These are phyloP conservation scores for Calonectria fujianensis DNA, from an alignment of 2,329 filamentous ascomycete genomes.

Conservation along the genomic window DNA sequence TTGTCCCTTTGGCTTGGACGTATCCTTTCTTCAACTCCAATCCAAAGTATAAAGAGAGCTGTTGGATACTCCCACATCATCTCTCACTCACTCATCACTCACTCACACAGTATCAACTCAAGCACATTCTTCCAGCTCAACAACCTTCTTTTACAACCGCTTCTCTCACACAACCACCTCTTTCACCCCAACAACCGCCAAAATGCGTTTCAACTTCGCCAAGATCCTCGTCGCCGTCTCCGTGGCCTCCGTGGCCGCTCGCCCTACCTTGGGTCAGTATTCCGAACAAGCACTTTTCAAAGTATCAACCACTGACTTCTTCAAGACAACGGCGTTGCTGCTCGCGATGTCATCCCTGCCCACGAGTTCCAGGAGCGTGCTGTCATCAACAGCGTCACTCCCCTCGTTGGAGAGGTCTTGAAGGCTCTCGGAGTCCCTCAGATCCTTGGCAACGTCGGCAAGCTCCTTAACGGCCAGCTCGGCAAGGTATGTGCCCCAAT, in stretches of 20 bases:
- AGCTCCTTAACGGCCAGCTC: neutral
- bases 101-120: neutral
- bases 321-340: neutral
- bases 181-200: neutral
- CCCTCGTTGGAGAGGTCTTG: neutral
- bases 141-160: neutral
- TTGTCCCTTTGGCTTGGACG: neutral
- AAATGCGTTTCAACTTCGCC: conserved; percentile 27
- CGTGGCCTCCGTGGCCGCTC: conserved; percentile 8
- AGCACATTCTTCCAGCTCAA: neutral
- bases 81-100: conserved; percentile 15
- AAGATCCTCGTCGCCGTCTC: conserved; percentile 11
- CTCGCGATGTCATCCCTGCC: neutral
- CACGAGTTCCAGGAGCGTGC: neutral
- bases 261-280: conserved; percentile 2
- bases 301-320: neutral
- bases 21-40: neutral
- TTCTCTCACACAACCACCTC: neutral
- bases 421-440: neutral
- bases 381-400: neutral
- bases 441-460: neutral
- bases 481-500: neutral
- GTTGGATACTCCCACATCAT: neutral
- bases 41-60: neutral
- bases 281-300: too few species aligned